phyloP scores from a whole-genome alignment of 2,329 filamentous ascomycete genomes.

The Endothia cerciana region DNA sequence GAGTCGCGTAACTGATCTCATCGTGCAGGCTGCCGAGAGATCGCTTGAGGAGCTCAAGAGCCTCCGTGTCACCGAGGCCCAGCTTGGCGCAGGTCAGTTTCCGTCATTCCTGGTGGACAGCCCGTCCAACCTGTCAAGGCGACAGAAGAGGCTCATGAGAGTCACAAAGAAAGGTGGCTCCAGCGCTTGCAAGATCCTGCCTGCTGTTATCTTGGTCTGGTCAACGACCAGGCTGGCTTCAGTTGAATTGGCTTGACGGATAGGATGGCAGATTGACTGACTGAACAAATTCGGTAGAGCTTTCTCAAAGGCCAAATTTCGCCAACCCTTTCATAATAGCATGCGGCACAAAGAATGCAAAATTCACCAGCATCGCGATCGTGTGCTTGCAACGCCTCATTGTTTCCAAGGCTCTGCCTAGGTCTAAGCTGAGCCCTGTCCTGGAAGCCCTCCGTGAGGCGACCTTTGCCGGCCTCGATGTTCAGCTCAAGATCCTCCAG shows the following conservation, averaged over 20 bases:
- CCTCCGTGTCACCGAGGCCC: conserved; percentile 73
- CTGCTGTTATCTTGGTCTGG: conserved; percentile 27
- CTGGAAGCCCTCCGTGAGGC: conserved; percentile 87
- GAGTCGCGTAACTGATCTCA: not conserved
- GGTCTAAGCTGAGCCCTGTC: conserved; percentile 79
- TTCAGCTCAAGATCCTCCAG: conserved; percentile 95
- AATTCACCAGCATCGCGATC: conserved; percentile 85
- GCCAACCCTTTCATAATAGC: conserved; percentile 93
- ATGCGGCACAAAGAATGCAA: conserved; percentile 86
- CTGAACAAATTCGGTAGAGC: conserved; percentile 60
- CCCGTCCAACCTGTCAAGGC: conserved; percentile 39
- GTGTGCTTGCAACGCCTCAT: conserved; percentile 89
- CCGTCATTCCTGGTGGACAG: conserved; percentile 53
- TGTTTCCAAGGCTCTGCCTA: conserved; percentile 77
- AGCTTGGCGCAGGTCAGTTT: conserved; percentile 52
- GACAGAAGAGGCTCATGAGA: not conserved
- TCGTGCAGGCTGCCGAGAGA: conserved; percentile 80
- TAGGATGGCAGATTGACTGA: conserved; percentile 11
- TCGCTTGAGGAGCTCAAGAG: conserved; percentile 87
- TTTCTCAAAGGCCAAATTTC: conserved; percentile 80
- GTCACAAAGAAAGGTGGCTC: not conserved
- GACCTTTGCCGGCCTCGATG: conserved; percentile 78
- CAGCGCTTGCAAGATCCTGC: not conserved
- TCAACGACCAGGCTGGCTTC: not conserved
- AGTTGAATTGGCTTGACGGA: not conserved